Percentiles rank a stretch among this genome's conserved stretches.
Evolutionary conservation across 208 protist genomes (phyloP).

Genomic region (Leptomonas pyrrhocoris): DNA sequence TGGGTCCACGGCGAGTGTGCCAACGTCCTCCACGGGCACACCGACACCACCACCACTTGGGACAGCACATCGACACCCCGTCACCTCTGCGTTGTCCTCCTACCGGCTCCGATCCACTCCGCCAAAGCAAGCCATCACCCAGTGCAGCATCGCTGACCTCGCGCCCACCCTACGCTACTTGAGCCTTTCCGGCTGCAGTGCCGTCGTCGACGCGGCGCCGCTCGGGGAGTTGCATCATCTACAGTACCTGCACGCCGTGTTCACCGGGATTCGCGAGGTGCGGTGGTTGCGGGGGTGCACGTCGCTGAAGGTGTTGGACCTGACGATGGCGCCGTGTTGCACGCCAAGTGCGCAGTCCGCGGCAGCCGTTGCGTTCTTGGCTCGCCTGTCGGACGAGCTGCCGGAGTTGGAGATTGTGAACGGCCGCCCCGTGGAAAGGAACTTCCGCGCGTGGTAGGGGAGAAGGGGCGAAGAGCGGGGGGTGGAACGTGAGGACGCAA

Average conservation of each 20-base stretch:
- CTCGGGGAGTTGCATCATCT: constrained; percentile 70
- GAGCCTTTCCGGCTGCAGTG: background rate
- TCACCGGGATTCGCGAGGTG: constrained; percentile 45
- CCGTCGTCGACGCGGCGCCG: constrained; percentile 9
- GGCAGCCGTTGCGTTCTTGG: constrained; percentile 1
- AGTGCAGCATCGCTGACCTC: constrained; percentile 4
- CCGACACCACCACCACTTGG: too few species aligned
- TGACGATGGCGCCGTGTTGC: constrained; percentile 21
- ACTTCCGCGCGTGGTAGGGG: background rate
- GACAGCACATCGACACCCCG: background rate
- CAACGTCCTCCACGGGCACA: too few species aligned
- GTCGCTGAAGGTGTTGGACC: constrained; percentile 20
- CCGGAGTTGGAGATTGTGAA: constrained; percentile 21
- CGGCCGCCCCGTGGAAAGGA: constrained; percentile 7
- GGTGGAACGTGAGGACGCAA: too few species aligned
- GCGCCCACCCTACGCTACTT: constrained; percentile 11
- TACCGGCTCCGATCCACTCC: background rate
- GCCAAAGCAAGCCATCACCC: too few species aligned
- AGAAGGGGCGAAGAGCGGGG: too few species aligned
- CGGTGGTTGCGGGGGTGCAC: constrained; percentile 10
- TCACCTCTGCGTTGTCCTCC: background rate
- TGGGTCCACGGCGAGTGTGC: too few species aligned
- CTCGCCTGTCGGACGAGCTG: constrained; percentile 11
- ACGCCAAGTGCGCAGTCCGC: background rate
- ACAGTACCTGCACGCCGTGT: constrained; percentile 85